Evolutionary conservation across 225 moss, liverwort and hornwort genomes (phyloP), one percentile per base, ranked within the genome.

Genomic region (Antitrichia curtipendula): DNA sequence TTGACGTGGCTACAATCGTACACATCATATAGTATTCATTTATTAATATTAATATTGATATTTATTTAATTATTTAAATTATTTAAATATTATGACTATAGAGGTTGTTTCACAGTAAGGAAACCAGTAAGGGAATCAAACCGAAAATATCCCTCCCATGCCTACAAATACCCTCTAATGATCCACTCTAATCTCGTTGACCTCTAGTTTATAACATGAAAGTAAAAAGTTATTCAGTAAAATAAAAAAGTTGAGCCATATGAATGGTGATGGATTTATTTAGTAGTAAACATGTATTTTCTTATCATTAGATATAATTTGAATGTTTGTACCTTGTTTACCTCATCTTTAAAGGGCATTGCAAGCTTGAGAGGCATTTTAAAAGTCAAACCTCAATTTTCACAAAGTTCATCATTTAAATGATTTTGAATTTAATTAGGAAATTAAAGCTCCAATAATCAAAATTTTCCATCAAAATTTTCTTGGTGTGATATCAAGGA

Each of bases 361-460:
- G 12, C 1, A 49, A 50, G 20, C 1, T 0, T 3, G 0, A 12
- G 0, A 31, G 4, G 12, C 32, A 75, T 50, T 50, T 31, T 47
- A 3, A 52, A 50, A 52, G 2, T 75, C 12, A 21, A 52, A 5
- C 8, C 5, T 52, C 3, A 4, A 52, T 52, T 34, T 75, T 13
- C 2, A 50, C 34, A 52, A 22, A 21, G 13, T 7, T 74, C 12
- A 5, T 50, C 0, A 7, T 12, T 74, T 21, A 8, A 75, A 7
- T 50, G 4, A 8, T 21, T 45, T 50, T 13, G 52, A 75, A 2
- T 3, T 50, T 32, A 8, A 21, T 0, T 20, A 31, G 4, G 0
- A 49, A 74, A 12, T 50, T 20, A 7, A 74, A 32, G 1, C 20
- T 74, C 6, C 2, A 34, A 2, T 21, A 7, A 50, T 47, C 1